phyloP scores from a whole-genome alignment of 176 grass and related monocot species.

The Pontederia paniculata region DNA sequence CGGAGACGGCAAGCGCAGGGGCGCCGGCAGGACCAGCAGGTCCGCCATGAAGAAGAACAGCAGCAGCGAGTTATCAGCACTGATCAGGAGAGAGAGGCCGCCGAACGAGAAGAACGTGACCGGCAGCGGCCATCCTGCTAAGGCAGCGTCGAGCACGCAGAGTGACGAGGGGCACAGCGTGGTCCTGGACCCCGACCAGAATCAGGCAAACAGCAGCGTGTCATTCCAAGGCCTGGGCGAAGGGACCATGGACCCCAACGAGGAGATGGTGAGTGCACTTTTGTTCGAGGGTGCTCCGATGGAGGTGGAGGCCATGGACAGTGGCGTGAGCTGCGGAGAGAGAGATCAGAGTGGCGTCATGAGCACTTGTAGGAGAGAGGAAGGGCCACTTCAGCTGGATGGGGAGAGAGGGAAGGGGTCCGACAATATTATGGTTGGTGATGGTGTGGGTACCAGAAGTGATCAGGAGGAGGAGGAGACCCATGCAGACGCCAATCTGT shows the following conservation, averaged over 20 bases:
- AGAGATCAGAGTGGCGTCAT: not conserved
- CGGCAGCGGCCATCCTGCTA: constrained; percentile 5
- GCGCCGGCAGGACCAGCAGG: constrained; percentile 18
- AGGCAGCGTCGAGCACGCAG: not conserved
- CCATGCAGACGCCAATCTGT: constrained; percentile 1
- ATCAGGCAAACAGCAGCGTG: constrained; percentile 10
- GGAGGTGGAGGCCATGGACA: constrained; percentile 28
- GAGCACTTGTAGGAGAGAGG: not conserved
- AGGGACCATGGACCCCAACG: constrained; percentile 15
- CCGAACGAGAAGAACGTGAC: not conserved
- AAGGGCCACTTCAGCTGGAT: no score
- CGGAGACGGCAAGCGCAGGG: constrained; percentile 28
- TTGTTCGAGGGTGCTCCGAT: constrained; percentile 1
- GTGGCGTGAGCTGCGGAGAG: not conserved
- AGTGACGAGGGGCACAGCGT: constrained; percentile 39
- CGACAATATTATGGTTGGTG: no score
- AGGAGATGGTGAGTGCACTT: constrained; percentile 8
- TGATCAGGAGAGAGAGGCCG: not conserved
- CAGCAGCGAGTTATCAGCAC: no score
- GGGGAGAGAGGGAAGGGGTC: no score
- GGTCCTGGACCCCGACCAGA: constrained; percentile 42
- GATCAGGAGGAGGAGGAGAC: no score
- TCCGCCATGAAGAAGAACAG: constrained; percentile 22
- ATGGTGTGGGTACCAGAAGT: no score
- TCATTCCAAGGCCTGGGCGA: not conserved